Conservation (phyloP, 1,139 yeast genomes). For the Yamadazyma triangularis region DNA sequence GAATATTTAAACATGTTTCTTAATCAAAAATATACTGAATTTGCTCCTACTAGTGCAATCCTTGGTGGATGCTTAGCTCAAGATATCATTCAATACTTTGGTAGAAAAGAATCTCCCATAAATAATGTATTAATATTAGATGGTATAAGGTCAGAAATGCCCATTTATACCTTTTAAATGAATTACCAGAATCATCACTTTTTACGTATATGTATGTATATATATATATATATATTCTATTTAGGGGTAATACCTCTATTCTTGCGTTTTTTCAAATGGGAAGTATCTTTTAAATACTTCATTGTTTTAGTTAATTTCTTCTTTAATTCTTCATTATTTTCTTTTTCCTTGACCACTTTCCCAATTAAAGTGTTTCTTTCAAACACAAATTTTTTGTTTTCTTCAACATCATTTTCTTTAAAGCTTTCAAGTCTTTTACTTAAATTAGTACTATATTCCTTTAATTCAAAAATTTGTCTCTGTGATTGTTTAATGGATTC, state of each 20-base stretch:
- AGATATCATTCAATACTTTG: constrained; percentile 79
- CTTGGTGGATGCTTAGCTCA: constrained; percentile 90
- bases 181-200: too few relatives aligned
- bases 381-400: constrained; percentile 17
- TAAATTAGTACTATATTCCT: constrained; percentile 15
- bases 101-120: constrained; percentile 74
- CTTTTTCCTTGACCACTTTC: constrained; percentile 20
- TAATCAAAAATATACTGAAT: constrained; percentile 60
- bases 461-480: constrained; percentile 31
- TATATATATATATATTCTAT: constrained; percentile 11
- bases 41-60: constrained; percentile 83
- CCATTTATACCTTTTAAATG: constrained; percentile 64
- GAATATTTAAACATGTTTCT: constrained; percentile 38
- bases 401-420: constrained; percentile 23
- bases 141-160: constrained; percentile 68
- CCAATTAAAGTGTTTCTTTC: constrained; percentile 20
- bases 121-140: constrained; percentile 79
- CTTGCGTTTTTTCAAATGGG: constrained; percentile 42
- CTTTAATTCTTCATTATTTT: constrained; percentile 21
- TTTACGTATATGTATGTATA: too few relatives aligned
- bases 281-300: constrained; percentile 35
- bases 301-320: constrained; percentile 32
- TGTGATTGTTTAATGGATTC: constrained; percentile 52
- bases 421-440: constrained; percentile 22
- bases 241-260: constrained; percentile 37